Evolutionary conservation across 306 rosid species (phyloP).

Genomic region (Acacia acuminata): DNA sequence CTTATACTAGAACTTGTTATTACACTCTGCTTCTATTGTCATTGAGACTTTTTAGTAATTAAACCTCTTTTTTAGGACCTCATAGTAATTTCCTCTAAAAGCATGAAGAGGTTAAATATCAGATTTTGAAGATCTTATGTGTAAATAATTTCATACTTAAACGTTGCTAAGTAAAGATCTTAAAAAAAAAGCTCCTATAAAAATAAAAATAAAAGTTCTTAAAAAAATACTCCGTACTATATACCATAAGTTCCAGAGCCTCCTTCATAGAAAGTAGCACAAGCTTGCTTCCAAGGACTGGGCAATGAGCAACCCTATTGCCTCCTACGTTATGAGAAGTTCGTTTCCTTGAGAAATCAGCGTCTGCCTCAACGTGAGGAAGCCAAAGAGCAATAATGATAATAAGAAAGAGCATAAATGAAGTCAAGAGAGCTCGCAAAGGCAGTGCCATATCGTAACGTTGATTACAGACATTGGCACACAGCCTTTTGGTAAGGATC

Average conservation of each 20-base stretch:
- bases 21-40: too few species aligned
- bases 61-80: too few species aligned
- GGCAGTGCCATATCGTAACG: constrained; percentile 28
- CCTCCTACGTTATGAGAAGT: constrained; percentile 14
- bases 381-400: not conserved
- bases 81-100: not conserved
- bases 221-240: too few species aligned
- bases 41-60: too few species aligned
- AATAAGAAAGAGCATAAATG: constrained; percentile 28
- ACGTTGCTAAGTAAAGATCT: not conserved
- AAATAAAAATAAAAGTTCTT: too few species aligned
- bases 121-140: not conserved
- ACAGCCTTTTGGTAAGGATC: not conserved
- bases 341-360: constrained; percentile 25
- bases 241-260: constrained; percentile 60
- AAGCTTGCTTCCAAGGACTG: constrained; percentile 69
- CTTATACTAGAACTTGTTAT: too few species aligned
- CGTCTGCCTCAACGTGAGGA: constrained; percentile 27
- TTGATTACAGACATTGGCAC: not conserved
- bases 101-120: not conserved
- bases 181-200: not conserved
- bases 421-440: constrained; percentile 26
- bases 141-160: not conserved
- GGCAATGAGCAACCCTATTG: not conserved
- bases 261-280: constrained; percentile 81